Evolutionary conservation across 306 rosid genomes (phyloP).

Genomic region (Vigna radiata): DNA sequence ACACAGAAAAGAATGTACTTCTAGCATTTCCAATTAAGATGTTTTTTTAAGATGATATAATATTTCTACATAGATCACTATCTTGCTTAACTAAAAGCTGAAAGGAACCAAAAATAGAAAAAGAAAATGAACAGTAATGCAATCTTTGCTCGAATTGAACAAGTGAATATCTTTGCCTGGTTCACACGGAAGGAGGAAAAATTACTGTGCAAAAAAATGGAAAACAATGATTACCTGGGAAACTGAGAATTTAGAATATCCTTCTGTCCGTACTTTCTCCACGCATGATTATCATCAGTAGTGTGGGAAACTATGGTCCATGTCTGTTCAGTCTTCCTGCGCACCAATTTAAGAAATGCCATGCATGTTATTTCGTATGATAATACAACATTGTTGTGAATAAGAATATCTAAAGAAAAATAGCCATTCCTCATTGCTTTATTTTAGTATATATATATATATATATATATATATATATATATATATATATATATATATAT

Average conservation of each 20-base stretch:
- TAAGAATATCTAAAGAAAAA: background rate
- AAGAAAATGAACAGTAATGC: background rate
- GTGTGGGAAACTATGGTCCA: slow-evolving; percentile 33
- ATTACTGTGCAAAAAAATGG: background rate
- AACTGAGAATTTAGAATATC: slow-evolving; percentile 68
- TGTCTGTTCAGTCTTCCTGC: slow-evolving; percentile 65
- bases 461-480: background rate
- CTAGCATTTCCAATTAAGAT: background rate
- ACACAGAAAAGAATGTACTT: background rate
- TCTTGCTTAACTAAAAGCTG: background rate
- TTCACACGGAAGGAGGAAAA: background rate
- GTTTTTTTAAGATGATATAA: background rate
- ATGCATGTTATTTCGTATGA: slow-evolving; percentile 36
- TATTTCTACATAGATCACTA: slow-evolving; percentile 19
- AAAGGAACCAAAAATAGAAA: slow-evolving; percentile 17
- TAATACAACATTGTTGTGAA: background rate
- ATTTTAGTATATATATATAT: background rate
- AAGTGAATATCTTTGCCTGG: background rate
- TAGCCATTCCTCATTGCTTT: background rate
- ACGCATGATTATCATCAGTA: slow-evolving; percentile 62
- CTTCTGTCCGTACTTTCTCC: slow-evolving; percentile 98
- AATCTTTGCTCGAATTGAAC: background rate
- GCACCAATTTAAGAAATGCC: slow-evolving; percentile 24
- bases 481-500: no score
- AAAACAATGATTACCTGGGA: slow-evolving; percentile 68